Evolutionary conservation across 805 yeast genomes (phyloP).

Genomic region (Komagataella pastoris): DNA sequence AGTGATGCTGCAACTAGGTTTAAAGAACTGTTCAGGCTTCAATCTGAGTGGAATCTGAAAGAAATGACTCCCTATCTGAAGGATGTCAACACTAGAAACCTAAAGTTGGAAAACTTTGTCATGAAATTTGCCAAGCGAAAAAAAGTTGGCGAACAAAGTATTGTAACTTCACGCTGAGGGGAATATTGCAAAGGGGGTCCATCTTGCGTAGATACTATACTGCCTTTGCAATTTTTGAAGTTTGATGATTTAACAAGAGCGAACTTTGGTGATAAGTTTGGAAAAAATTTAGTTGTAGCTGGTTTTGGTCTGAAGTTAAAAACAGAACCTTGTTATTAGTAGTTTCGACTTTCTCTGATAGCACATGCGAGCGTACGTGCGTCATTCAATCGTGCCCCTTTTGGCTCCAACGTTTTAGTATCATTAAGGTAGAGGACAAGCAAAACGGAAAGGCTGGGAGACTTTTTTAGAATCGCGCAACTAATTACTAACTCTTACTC

Average conservation of each 20-base stretch:
- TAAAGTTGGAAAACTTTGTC: conserved; percentile 43
- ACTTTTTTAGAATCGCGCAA: neutral
- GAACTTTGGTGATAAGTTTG: too few relatives aligned
- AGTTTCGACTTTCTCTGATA: neutral
- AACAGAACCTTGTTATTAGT: too few relatives aligned
- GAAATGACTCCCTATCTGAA: conserved; percentile 54
- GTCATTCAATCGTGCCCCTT: neutral
- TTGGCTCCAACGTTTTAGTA: neutral
- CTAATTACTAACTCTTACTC: neutral
- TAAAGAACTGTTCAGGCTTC: conserved; percentile 35
- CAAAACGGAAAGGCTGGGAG: neutral
- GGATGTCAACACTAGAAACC: conserved; percentile 38
- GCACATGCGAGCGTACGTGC: neutral
- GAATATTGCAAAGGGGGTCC: too few relatives aligned
- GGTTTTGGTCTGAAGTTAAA: too few relatives aligned
- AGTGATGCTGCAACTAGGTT: conserved; percentile 34
- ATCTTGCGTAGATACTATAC: too few relatives aligned
- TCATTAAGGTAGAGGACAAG: neutral
- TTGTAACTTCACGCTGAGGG: conserved; percentile 7
- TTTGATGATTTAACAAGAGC: too few relatives aligned
- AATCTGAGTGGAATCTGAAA: conserved; percentile 44
- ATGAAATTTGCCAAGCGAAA: conserved; percentile 50
- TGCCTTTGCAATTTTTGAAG: neutral
- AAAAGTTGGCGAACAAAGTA: conserved; percentile 25
- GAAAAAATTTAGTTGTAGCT: too few relatives aligned